These are phyloP conservation scores for Cardamine resedifolia DNA, from an alignment of 345 rosid genomes.

Conservation along the genomic window DNA sequence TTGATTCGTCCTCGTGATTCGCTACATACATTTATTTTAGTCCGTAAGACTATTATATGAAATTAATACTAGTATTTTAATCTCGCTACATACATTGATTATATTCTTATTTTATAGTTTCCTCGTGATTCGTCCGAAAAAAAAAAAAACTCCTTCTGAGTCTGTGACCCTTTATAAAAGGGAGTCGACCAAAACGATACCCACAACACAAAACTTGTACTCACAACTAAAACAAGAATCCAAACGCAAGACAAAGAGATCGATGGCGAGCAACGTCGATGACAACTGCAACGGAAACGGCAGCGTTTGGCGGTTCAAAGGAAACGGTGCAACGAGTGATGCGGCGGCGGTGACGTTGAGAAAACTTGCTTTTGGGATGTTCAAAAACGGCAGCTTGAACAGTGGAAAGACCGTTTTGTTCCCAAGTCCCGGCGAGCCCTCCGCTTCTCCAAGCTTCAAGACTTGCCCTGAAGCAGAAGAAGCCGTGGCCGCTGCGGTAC, in stretches of 20 bases:
- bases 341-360: slow-evolving; percentile 39
- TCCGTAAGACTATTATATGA: too few relatives aligned
- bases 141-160: too few relatives aligned
- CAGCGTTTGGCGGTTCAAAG: slow-evolving; percentile 30
- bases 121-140: too few relatives aligned
- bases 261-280: slow-evolving; percentile 16
- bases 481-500: slow-evolving; percentile 46
- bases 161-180: neutral
- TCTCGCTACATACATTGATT: too few relatives aligned
- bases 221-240: neutral
- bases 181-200: neutral
- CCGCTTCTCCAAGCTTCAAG: slow-evolving; percentile 46
- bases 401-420: slow-evolving; percentile 41
- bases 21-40: too few relatives aligned
- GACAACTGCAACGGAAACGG: neutral
- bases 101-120: neutral
- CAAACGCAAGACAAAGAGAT: neutral
- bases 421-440: slow-evolving; percentile 62
- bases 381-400: slow-evolving; percentile 36
- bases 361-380: slow-evolving; percentile 34
- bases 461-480: slow-evolving; percentile 51
- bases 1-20: too few relatives aligned
- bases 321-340: slow-evolving; percentile 22
- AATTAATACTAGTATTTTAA: too few relatives aligned
- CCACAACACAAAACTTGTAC: neutral